Evolutionary conservation across 2,329 filamentous ascomycete species (phyloP).

Genomic region (Phaeosphaeria sp.): DNA sequence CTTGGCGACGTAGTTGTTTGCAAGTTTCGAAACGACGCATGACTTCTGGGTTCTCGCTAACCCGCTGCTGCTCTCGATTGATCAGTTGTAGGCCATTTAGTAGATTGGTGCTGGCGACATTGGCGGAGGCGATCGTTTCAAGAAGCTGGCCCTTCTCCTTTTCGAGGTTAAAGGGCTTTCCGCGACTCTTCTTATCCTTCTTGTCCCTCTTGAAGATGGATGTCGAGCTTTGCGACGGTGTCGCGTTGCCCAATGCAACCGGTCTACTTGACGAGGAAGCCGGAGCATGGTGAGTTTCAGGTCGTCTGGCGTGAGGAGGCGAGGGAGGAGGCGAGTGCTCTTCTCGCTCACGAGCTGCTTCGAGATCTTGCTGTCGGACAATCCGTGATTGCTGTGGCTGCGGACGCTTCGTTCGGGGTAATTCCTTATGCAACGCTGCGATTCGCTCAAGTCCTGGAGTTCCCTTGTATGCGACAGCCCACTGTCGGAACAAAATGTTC

Average conservation of each 20-base stretch:
- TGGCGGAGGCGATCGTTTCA: constrained; percentile 84
- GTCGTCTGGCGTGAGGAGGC: constrained; percentile 30
- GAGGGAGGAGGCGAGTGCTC: constrained; percentile 38
- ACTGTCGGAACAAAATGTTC: constrained; percentile 82
- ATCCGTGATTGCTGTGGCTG: constrained; percentile 79
- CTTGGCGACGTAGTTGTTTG: constrained; percentile 82
- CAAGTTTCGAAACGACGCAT: constrained; percentile 82
- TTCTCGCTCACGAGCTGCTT: constrained; percentile 68
- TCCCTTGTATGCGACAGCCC: constrained; percentile 81
- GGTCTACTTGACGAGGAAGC: constrained; percentile 38
- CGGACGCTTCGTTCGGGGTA: constrained; percentile 68
- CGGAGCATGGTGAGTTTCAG: constrained; percentile 33
- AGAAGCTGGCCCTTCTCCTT: constrained; percentile 88
- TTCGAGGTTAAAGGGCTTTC: constrained; percentile 79
- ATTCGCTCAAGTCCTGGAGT: constrained; percentile 81
- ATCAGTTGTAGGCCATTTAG: constrained; percentile 86
- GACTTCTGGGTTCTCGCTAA: constrained; percentile 81
- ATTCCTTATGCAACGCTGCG: constrained; percentile 75
- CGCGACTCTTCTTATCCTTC: constrained; percentile 60
- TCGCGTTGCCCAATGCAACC: constrained; percentile 32
- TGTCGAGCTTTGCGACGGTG: constrained; percentile 56
- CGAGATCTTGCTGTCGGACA: constrained; percentile 77
- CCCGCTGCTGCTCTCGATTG: constrained; percentile 85
- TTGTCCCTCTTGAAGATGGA: constrained; percentile 61
- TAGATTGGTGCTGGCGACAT: constrained; percentile 89